Evolutionary conservation across 495 filamentous ascomycete genomes (phyloP).

Genomic region (Penicillium parvum): DNA sequence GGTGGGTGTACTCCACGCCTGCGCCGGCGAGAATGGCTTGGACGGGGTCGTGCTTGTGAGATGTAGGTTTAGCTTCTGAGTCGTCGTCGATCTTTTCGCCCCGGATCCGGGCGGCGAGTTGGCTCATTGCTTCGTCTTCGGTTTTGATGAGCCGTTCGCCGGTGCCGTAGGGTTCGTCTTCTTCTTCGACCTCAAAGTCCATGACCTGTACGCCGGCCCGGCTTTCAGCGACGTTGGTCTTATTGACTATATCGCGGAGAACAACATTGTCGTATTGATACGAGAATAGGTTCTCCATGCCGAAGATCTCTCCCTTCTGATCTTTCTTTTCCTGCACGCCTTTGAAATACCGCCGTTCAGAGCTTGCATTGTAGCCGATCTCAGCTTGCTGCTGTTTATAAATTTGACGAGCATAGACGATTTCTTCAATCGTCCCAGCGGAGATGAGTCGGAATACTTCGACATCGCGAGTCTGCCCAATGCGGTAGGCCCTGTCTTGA

Average conservation of each 20-base stretch:
- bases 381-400: constrained; percentile 99
- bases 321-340: constrained; percentile 81
- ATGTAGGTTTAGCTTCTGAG: constrained; percentile 11
- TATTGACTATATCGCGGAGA: constrained; percentile 90
- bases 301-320: constrained; percentile 91
- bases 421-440: constrained; percentile 92
- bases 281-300: constrained; percentile 78
- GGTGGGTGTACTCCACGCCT: constrained; percentile 92
- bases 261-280: constrained; percentile 77
- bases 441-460: constrained; percentile 95
- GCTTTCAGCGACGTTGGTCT: constrained; percentile 93
- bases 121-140: constrained; percentile 63
- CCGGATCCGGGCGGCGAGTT: constrained; percentile 68
- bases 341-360: constrained; percentile 91
- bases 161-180: constrained; percentile 41
- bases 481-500: constrained; percentile 94
- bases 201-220: constrained; percentile 77
- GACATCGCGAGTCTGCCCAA: constrained; percentile 88
- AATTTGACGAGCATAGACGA: constrained; percentile 94
- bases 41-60: constrained; percentile 65
- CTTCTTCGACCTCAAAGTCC: constrained; percentile 64
- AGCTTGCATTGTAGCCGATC: constrained; percentile 90
- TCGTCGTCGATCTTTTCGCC: constrained; percentile 44
- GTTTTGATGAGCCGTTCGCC: constrained; percentile 12
- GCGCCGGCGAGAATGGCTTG: constrained; percentile 85